A percentile compares a stretch with the other conserved stretches of the same genome.
These are phyloP conservation scores for Dictyostelium capitatum DNA, from an alignment of 78 protist genomes.

Conservation along the genomic window DNA sequence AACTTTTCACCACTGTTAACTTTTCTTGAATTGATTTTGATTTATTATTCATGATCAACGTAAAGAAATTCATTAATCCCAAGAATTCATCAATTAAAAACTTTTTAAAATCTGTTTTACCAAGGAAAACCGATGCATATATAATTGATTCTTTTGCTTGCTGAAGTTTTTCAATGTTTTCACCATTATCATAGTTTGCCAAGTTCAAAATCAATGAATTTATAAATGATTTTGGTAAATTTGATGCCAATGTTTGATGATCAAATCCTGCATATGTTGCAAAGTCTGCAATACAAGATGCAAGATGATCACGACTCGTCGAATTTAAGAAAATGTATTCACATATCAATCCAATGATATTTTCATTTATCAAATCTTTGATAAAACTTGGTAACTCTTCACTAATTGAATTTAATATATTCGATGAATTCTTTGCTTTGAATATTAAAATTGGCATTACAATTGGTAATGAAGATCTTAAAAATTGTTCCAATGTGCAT, in stretches of 20 bases:
- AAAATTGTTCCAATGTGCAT: not conserved
- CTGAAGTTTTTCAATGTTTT: not conserved
- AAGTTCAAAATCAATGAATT: constrained; percentile 5
- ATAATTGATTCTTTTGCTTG: constrained; percentile 32
- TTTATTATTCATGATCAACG: constrained; percentile 32
- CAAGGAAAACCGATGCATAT: not conserved
- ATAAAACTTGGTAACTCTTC: not conserved
- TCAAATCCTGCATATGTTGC: not conserved
- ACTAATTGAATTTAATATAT: not conserved
- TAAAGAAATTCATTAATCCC: constrained; percentile 56
- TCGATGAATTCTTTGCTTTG: not conserved
- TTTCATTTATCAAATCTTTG: not conserved
- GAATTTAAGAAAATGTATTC: constrained; percentile 42
- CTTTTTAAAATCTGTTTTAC: not conserved
- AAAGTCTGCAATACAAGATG: not conserved
- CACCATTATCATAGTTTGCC: not conserved
- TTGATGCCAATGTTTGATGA: not conserved
- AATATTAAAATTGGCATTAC: constrained; percentile 23
- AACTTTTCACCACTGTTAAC: constrained; percentile 8
- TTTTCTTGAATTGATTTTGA: constrained; percentile 10
- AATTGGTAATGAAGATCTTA: not conserved
- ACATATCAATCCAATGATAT: not conserved
- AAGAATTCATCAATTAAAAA: constrained; percentile 39
- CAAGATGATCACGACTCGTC: not conserved
- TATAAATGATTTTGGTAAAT: not conserved